Percentiles rank a stretch among this genome's conserved stretches.
Evolutionary conservation across 768 basidiomycete species (phyloP).

Genomic region (Suillus plorans): DNA sequence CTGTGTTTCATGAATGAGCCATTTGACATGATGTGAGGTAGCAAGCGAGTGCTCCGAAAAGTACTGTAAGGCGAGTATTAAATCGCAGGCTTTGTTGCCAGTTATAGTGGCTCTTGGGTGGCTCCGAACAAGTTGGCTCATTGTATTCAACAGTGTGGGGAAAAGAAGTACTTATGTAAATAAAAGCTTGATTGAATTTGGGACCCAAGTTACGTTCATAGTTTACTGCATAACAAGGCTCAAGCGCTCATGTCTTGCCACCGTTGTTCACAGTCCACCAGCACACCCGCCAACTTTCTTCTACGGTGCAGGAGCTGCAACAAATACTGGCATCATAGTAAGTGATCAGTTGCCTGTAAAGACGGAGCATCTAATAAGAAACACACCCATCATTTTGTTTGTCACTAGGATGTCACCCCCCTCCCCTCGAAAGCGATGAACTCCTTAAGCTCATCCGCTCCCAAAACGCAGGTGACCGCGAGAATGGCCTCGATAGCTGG

Average conservation of each 20-base stretch:
- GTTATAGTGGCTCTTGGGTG: neutral
- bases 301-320: conserved; percentile 33
- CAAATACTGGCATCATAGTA: conserved; percentile 37
- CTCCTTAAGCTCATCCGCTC: conserved; percentile 26
- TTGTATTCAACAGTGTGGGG: too few relatives aligned
- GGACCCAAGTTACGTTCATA: neutral
- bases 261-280: conserved; percentile 26
- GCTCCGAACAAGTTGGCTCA: too few relatives aligned
- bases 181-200: neutral
- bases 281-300: conserved; percentile 29
- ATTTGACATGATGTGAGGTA: neutral
- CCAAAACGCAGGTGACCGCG: conserved; percentile 22
- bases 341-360: neutral
- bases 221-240: too few relatives aligned
- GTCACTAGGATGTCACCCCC: conserved; percentile 31
- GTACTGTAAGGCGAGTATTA: neutral
- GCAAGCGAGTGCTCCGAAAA: neutral
- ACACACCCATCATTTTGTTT: neutral
- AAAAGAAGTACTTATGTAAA: too few relatives aligned
- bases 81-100: neutral
- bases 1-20: neutral
- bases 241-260: conserved; percentile 12
- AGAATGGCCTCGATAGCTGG: conserved; percentile 26
- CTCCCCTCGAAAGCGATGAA: conserved; percentile 25
- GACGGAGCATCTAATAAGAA: neutral